Evolutionary conservation across 1,284 basidiomycete species (phyloP).

Genomic region (Ustilago tritici): DNA sequence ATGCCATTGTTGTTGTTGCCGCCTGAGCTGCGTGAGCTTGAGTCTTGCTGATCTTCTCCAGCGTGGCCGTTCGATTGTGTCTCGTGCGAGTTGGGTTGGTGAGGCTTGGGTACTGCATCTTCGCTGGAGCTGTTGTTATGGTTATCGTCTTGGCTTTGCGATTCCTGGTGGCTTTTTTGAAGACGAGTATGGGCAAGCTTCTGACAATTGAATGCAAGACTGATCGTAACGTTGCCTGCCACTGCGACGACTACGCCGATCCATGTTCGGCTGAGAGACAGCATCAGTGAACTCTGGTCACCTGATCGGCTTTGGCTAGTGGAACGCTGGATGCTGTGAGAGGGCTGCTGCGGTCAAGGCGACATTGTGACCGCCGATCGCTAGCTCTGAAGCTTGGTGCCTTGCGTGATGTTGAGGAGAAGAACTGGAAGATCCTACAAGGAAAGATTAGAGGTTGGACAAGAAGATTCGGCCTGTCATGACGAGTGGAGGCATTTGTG

Average conservation of each 20-base stretch:
- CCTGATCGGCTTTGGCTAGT: neutral
- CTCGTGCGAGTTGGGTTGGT: neutral
- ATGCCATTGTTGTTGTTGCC: slow-evolving; percentile 24
- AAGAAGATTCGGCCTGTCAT: neutral
- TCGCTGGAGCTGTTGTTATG: slow-evolving; percentile 38
- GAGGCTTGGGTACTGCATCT: neutral
- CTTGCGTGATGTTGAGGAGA: neutral
- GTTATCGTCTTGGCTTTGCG: slow-evolving; percentile 6
- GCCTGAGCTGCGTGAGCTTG: neutral
- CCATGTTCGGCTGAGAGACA: slow-evolving; percentile 42
- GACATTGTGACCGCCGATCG: neutral
- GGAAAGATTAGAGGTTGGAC: neutral
- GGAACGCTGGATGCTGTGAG: neutral
- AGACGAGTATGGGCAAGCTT: slow-evolving; percentile 88
- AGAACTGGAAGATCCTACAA: neutral
- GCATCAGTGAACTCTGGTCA: neutral
- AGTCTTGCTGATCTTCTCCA: neutral
- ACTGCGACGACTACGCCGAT: slow-evolving; percentile 88
- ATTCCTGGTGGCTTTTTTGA: slow-evolving; percentile 58
- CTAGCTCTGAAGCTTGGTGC: neutral
- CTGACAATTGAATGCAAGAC: slow-evolving; percentile 81
- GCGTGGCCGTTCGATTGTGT: neutral
- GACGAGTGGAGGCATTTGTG: neutral
- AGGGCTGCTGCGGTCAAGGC: neutral
- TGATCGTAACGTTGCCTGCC: slow-evolving; percentile 87